Conservation (phyloP, 768 basidiomycete genomes). For the Mycena indigotica region DNA sequence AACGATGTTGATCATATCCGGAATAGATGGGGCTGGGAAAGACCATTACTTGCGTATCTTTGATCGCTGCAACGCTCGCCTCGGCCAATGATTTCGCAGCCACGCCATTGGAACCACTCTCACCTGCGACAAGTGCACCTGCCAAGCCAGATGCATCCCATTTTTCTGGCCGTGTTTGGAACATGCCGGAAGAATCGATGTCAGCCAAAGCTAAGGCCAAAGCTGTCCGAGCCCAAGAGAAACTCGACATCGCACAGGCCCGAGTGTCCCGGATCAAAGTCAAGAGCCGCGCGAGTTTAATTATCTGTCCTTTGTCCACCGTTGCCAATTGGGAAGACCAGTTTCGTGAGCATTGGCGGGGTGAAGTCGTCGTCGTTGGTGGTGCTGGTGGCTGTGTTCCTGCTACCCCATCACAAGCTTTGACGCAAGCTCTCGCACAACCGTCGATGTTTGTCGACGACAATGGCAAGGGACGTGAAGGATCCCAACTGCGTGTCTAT, state of each 20-base stretch:
- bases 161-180: conserved; percentile 82
- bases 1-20: conserved; percentile 10
- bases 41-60: conserved; percentile 92
- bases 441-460: conserved; percentile 34
- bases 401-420: conserved; percentile 38
- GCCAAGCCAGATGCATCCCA: conserved; percentile 49
- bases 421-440: conserved; percentile 39
- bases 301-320: conserved; percentile 94
- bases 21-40: conserved; percentile 96
- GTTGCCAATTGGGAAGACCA: conserved; percentile 99
- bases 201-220: conserved; percentile 65
- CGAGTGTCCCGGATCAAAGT: conserved; percentile 78
- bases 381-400: conserved; percentile 59
- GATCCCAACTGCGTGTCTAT: conserved; percentile 76
- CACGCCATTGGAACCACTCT: conserved; percentile 50
- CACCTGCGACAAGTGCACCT: conserved; percentile 36
- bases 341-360: conserved; percentile 95
- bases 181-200: conserved; percentile 63
- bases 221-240: conserved; percentile 66
- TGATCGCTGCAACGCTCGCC: conserved; percentile 83
- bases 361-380: conserved; percentile 81
- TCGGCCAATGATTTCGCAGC: conserved; percentile 69
- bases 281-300: conserved; percentile 88
- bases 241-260: conserved; percentile 66
- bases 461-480: conserved; percentile 44